phyloP scores from a whole-genome alignment of 805 yeast species.

The Candida xiaguanensis region DNA sequence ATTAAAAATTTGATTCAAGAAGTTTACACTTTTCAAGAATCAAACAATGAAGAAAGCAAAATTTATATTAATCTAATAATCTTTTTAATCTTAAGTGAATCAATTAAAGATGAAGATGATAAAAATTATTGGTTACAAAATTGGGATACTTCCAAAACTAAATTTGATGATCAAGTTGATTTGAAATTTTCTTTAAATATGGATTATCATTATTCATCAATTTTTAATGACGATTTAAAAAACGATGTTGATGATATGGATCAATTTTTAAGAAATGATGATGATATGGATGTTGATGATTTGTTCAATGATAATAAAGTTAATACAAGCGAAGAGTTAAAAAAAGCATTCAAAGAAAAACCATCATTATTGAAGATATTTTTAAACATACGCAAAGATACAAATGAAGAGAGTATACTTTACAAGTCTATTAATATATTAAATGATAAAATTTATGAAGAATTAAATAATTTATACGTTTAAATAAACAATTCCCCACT shows the following conservation, averaged over 20 bases:
- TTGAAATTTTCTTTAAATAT: constrained; percentile 15
- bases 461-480: constrained; percentile 9
- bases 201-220: constrained; percentile 23
- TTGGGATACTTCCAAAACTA: background rate
- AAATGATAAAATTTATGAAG: constrained; percentile 11
- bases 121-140: constrained; percentile 20
- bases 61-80: constrained; percentile 20
- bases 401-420: constrained; percentile 3
- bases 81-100: constrained; percentile 16
- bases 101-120: constrained; percentile 15
- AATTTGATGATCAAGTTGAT: constrained; percentile 2
- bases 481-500: constrained; percentile 22
- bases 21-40: constrained; percentile 15
- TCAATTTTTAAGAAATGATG: constrained; percentile 9
- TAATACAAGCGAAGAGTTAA: constrained; percentile 7
- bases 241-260: constrained; percentile 5
- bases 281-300: constrained; percentile 15
- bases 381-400: background rate
- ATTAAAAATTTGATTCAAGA: constrained; percentile 12
- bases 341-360: background rate
- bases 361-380: constrained; percentile 4
- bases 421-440: constrained; percentile 8
- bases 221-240: constrained; percentile 14
- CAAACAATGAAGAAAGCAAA: constrained; percentile 24
- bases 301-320: constrained; percentile 12